These are phyloP conservation scores for Xerocomus brunneocitrinus DNA, from an alignment of 768 basidiomycete species.

Conservation along the genomic window DNA sequence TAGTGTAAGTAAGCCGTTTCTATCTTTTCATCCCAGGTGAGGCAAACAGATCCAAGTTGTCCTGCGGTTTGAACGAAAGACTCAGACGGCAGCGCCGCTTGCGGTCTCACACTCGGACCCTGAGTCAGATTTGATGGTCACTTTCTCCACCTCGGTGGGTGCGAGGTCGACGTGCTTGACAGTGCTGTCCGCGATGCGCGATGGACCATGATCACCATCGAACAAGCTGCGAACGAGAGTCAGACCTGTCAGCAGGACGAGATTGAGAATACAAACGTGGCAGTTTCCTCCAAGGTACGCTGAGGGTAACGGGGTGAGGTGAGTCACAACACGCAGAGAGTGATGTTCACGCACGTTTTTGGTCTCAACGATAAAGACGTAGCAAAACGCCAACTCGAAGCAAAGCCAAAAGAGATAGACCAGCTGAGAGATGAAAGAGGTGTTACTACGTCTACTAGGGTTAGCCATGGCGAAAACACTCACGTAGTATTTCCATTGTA, in stretches of 20 bases:
- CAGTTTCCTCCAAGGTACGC: slow-evolving; percentile 19
- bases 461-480: slow-evolving; percentile 4
- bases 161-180: background rate
- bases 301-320: background rate
- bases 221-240: slow-evolving; percentile 8
- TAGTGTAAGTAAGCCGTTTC: background rate
- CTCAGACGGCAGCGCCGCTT: background rate
- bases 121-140: background rate
- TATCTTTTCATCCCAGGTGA: background rate
- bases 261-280: slow-evolving; percentile 8
- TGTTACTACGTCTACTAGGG: too few species aligned
- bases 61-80: background rate
- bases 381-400: slow-evolving; percentile 39
- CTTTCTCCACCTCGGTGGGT: background rate
- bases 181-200: background rate
- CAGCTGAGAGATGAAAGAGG: background rate
- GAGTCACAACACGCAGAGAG: background rate
- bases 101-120: background rate
- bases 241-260: background rate
- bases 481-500: slow-evolving; percentile 47
- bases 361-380: slow-evolving; percentile 36
- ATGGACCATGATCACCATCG: slow-evolving; percentile 2
- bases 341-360: slow-evolving; percentile 25
- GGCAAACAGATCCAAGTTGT: background rate
- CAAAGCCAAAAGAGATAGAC: slow-evolving; percentile 38